A percentile compares a stretch with the other conserved stretches of the same genome.
These are phyloP conservation scores for Cladophialophora exuberans DNA, from an alignment of 2,329 filamentous ascomycete genomes.

Conservation along the genomic window DNA sequence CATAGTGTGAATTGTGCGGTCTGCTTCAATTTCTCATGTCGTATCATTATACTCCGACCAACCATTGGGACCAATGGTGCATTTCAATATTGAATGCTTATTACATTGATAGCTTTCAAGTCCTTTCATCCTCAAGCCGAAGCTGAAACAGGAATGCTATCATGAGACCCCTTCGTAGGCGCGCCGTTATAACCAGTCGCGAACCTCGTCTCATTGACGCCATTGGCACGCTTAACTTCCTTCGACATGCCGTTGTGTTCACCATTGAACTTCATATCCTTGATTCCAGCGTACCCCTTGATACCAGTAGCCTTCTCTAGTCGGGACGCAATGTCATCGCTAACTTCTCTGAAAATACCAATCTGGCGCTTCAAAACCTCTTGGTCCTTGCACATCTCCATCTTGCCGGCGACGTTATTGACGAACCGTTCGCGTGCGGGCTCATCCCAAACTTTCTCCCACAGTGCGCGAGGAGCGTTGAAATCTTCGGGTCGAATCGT, in stretches of 20 bases:
- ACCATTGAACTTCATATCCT: constrained; percentile 60
- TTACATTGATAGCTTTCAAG: not conserved
- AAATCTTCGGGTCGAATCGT: constrained; percentile 56
- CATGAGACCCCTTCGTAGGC: constrained; percentile 48
- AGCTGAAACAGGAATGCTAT: constrained; percentile 1
- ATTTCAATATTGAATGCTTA: not conserved
- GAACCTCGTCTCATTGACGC: constrained; percentile 43
- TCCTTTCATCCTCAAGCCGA: not conserved
- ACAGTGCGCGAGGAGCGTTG: constrained; percentile 59
- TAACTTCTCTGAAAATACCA: constrained; percentile 66
- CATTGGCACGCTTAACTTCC: constrained; percentile 52
- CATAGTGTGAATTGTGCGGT: no score
- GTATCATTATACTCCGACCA: no score
- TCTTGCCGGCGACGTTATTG: constrained; percentile 64
- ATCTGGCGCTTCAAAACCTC: constrained; percentile 68
- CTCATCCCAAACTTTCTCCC: constrained; percentile 66
- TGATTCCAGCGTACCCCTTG: constrained; percentile 63
- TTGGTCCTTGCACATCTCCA: constrained; percentile 60
- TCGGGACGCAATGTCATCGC: constrained; percentile 59
- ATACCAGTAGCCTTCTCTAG: constrained; percentile 67
- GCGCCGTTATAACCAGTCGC: constrained; percentile 53
- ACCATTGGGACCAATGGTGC: no score
- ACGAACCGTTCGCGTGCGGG: constrained; percentile 62
- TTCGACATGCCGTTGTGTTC: constrained; percentile 63
- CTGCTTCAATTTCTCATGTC: no score